Conservation (phyloP, 2,329 filamentous ascomycete species). For the Dothistroma pini region DNA sequence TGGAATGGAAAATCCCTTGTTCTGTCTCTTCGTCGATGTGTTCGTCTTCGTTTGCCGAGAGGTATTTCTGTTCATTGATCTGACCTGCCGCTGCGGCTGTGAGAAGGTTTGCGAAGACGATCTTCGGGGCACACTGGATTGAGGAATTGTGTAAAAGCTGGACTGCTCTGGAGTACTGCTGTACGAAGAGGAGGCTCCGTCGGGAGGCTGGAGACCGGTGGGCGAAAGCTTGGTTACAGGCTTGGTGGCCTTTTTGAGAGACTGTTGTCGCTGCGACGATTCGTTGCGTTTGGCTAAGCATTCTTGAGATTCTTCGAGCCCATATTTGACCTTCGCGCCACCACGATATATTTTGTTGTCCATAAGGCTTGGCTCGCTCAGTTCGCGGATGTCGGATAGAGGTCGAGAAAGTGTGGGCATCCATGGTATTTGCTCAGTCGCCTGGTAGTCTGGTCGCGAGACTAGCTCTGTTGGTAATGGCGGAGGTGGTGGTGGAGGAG, state of each 20-base stretch:
- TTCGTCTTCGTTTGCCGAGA: not conserved
- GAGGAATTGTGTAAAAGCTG: constrained; percentile 46
- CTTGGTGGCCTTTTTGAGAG: constrained; percentile 17
- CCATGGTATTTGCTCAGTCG: constrained; percentile 17
- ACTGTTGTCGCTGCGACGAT: constrained; percentile 22
- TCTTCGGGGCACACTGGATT: constrained; percentile 43
- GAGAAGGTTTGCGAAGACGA: constrained; percentile 40
- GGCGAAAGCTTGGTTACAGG: not conserved
- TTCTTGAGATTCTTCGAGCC: constrained; percentile 30
- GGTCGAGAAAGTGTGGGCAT: constrained; percentile 39
- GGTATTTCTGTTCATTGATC: not conserved
- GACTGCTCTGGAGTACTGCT: constrained; percentile 38
- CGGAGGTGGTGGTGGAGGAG: constrained; percentile 17
- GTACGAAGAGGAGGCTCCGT: constrained; percentile 30
- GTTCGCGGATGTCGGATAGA: constrained; percentile 49
- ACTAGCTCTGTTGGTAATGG: constrained; percentile 5
- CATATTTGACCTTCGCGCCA: constrained; percentile 9
- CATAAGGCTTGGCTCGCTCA: constrained; percentile 48
- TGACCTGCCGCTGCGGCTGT: constrained; percentile 1
- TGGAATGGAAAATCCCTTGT: constrained; percentile 38
- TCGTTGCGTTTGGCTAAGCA: constrained; percentile 25
- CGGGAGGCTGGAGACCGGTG: constrained; percentile 5
- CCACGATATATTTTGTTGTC: constrained; percentile 16
- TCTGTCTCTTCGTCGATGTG: not conserved
- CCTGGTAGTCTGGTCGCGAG: constrained; percentile 3